phyloP scores from a whole-genome alignment of 2,329 filamentous ascomycete genomes.

The Penicillium fuscoglaucum region DNA sequence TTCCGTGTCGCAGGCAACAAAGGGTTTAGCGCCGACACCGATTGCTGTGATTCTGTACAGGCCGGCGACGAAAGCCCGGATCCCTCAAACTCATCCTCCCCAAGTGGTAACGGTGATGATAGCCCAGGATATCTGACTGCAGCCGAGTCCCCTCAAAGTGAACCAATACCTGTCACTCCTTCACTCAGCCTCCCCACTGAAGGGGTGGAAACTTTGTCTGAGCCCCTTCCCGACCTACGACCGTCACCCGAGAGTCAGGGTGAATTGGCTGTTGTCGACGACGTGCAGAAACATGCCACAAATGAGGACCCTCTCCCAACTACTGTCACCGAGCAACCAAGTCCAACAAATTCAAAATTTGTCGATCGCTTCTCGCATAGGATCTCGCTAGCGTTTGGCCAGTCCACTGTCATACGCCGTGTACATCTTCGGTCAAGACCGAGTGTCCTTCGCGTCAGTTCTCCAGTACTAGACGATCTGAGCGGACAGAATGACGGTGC shows the following conservation, averaged over 20 bases:
- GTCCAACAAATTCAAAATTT: constrained; percentile 31
- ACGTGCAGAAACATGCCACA: constrained; percentile 1
- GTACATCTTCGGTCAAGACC: constrained; percentile 36
- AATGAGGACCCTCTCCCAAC: neutral
- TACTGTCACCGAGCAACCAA: constrained; percentile 16
- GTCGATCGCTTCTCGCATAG: constrained; percentile 39
- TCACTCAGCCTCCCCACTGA: neutral
- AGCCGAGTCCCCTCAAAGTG: constrained; percentile 5
- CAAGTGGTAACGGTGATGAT: constrained; percentile 1
- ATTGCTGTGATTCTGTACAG: constrained; percentile 11
- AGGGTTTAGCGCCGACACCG: constrained; percentile 12
- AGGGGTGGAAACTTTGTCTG: neutral
- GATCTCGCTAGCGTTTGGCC: constrained; percentile 41
- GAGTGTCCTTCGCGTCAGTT: constrained; percentile 29
- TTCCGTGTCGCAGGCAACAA: constrained; percentile 17
- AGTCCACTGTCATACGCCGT: constrained; percentile 44
- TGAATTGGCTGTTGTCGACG: neutral
- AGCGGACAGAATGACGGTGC: constrained; percentile 31
- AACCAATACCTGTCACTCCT: constrained; percentile 8
- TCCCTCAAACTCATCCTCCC: neutral
- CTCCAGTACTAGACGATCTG: constrained; percentile 12
- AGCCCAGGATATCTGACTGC: neutral
- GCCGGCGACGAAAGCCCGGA: constrained; percentile 1
- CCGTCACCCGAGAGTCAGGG: neutral
- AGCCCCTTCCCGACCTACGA: neutral